These are phyloP conservation scores for Colletotrichum sp. DNA, from an alignment of 2,329 filamentous ascomycete genomes.

Conservation along the genomic window DNA sequence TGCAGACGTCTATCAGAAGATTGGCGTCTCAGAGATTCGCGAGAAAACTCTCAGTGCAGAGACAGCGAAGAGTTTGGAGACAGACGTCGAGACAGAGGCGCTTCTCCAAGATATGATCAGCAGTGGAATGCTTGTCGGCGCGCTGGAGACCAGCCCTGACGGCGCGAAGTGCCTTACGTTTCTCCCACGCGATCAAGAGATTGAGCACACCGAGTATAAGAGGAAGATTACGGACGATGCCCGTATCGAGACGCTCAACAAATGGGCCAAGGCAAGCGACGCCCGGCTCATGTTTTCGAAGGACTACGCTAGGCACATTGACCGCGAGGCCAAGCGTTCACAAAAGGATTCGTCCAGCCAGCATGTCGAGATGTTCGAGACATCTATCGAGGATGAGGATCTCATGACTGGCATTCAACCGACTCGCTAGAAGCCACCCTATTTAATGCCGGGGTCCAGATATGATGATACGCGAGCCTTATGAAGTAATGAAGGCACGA, in stretches of 20 bases:
- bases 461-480: not conserved
- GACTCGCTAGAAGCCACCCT: not conserved
- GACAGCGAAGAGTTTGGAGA: slow-evolving; percentile 49
- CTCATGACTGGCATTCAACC: slow-evolving; percentile 56
- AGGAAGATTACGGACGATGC: slow-evolving; percentile 47
- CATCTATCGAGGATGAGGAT: slow-evolving; percentile 64
- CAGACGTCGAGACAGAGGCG: slow-evolving; percentile 46
- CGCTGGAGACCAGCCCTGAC: slow-evolving; percentile 50
- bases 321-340: slow-evolving; percentile 49
- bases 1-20: slow-evolving; percentile 70
- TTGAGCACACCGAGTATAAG: slow-evolving; percentile 58
- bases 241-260: slow-evolving; percentile 49
- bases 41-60: slow-evolving; percentile 57
- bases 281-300: slow-evolving; percentile 60
- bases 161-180: slow-evolving; percentile 58
- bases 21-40: slow-evolving; percentile 60
- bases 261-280: slow-evolving; percentile 56
- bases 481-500: slow-evolving; percentile 12
- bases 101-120: slow-evolving; percentile 62
- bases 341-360: slow-evolving; percentile 46
- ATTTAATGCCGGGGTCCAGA: not conserved
- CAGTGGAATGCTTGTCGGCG: slow-evolving; percentile 57
- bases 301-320: slow-evolving; percentile 57
- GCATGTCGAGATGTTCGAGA: slow-evolving; percentile 45
- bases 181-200: slow-evolving; percentile 41